phyloP scores from a whole-genome alignment of 768 basidiomycete genomes.

The Pisolithus albus region DNA sequence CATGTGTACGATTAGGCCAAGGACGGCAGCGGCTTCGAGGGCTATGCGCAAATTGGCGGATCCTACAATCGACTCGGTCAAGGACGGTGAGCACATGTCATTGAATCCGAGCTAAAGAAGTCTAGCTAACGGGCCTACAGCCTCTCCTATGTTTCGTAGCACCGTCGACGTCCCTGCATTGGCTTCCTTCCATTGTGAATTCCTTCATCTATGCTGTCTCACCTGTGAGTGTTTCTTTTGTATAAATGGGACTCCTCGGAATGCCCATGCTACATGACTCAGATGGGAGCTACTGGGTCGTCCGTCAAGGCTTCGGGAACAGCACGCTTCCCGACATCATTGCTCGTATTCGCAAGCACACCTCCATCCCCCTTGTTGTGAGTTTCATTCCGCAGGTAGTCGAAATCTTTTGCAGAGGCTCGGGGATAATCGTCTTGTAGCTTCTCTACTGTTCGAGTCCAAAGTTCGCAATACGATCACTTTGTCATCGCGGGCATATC shows the following conservation, averaged over 20 bases:
- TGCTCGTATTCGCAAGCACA: slow-evolving; percentile 68
- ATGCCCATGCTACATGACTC: slow-evolving; percentile 4
- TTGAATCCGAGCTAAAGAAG: neutral
- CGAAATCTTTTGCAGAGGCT: slow-evolving; percentile 70
- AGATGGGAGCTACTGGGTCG: slow-evolving; percentile 99
- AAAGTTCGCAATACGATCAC: neutral
- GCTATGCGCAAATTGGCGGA: no score
- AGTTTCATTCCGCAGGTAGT: slow-evolving; percentile 69
- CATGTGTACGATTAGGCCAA: no score
- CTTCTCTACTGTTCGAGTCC: neutral
- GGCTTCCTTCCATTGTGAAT: slow-evolving; percentile 92
- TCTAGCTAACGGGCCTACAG: slow-evolving; percentile 32
- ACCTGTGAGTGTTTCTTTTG: slow-evolving; percentile 45
- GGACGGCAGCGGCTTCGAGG: no score
- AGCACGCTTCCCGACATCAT: slow-evolving; percentile 76
- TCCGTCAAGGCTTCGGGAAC: slow-evolving; percentile 67
- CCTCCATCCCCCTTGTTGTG: slow-evolving; percentile 82
- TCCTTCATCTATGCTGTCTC: slow-evolving; percentile 98
- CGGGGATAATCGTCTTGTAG: slow-evolving; percentile 25
- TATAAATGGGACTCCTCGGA: no score
- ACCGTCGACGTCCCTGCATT: slow-evolving; percentile 80
- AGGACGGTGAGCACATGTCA: neutral
- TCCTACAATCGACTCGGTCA: no score
- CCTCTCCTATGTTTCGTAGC: slow-evolving; percentile 93
- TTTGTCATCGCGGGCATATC: slow-evolving; percentile 5